Conservation (phyloP, 1,139 yeast genomes). For the Yarrowia galli region DNA sequence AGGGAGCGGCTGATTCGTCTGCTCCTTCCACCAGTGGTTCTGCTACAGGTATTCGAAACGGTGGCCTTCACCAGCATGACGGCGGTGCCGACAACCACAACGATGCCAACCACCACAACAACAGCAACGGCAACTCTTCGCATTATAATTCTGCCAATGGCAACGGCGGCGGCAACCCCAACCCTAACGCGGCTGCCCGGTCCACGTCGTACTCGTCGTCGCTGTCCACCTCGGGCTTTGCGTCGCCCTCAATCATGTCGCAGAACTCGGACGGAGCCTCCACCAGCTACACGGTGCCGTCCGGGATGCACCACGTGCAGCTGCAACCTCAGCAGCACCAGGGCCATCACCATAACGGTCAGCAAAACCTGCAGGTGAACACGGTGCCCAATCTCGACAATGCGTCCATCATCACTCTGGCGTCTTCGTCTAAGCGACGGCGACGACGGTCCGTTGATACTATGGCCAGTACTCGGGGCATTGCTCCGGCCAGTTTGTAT, state of each 20-base stretch:
- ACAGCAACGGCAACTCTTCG: not conserved
- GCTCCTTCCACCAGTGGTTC: not conserved
- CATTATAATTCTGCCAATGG: not conserved
- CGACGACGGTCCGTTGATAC: constrained; percentile 52
- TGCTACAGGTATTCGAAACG: not conserved
- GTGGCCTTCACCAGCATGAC: not conserved
- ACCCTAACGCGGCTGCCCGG: constrained; percentile 19
- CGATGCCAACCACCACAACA: not conserved
- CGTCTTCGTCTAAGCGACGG: constrained; percentile 51
- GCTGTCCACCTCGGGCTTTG: constrained; percentile 24
- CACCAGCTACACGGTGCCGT: constrained; percentile 28
- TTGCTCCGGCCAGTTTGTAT: constrained; percentile 51
- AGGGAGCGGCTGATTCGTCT: constrained; percentile 1
- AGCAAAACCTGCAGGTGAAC: constrained; percentile 23
- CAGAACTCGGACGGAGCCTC: constrained; percentile 34
- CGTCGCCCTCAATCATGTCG: constrained; percentile 35
- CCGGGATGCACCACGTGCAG: constrained; percentile 31
- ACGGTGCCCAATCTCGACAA: constrained; percentile 45
- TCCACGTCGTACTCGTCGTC: constrained; percentile 31
- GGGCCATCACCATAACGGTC: constrained; percentile 13
- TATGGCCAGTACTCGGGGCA: constrained; percentile 52
- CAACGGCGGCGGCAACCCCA: not conserved
- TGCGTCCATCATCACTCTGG: constrained; percentile 53
- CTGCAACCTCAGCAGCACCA: constrained; percentile 29
- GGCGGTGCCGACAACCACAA: not conserved